Evolutionary conservation across 306 rosid species (phyloP).

Genomic region (Purshia tridentata): DNA sequence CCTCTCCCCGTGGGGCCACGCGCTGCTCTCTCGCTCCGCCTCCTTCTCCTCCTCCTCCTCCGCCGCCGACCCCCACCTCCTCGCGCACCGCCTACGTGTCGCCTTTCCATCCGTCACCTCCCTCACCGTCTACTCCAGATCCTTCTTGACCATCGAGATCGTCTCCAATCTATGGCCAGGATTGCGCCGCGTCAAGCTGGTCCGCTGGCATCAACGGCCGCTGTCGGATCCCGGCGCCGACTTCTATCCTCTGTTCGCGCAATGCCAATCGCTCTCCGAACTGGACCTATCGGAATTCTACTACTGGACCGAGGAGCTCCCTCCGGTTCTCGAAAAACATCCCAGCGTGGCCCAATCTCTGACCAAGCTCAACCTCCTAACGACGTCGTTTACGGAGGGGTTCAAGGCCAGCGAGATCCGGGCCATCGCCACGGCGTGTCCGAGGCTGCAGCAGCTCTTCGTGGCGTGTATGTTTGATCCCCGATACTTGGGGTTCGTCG

Average conservation of each 20-base stretch:
- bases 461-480: slow-evolving; percentile 81
- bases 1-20: slow-evolving; percentile 87
- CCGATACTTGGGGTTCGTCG: slow-evolving; percentile 67
- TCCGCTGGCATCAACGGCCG: slow-evolving; percentile 90
- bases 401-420: slow-evolving; percentile 60
- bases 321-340: slow-evolving; percentile 55
- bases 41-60: slow-evolving; percentile 42
- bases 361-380: slow-evolving; percentile 59
- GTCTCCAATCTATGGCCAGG: slow-evolving; percentile 63
- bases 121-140: slow-evolving; percentile 68
- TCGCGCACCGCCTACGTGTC: slow-evolving; percentile 56
- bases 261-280: slow-evolving; percentile 53
- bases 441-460: slow-evolving; percentile 62
- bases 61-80: slow-evolving; percentile 43
- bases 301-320: slow-evolving; percentile 87
- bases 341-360: slow-evolving; percentile 54
- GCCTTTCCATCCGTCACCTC: slow-evolving; percentile 77
- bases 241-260: slow-evolving; percentile 52
- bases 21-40: slow-evolving; percentile 51
- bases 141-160: slow-evolving; percentile 51
- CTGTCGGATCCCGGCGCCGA: slow-evolving; percentile 50
- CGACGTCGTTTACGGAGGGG: slow-evolving; percentile 67
- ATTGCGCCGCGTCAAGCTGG: slow-evolving; percentile 64
- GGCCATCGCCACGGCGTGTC: slow-evolving; percentile 60
- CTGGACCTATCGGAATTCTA: slow-evolving; percentile 82